These are phyloP conservation scores for Cystofilobasidium ferigula DNA, from an alignment of 768 basidiomycete species.

Conservation along the genomic window DNA sequence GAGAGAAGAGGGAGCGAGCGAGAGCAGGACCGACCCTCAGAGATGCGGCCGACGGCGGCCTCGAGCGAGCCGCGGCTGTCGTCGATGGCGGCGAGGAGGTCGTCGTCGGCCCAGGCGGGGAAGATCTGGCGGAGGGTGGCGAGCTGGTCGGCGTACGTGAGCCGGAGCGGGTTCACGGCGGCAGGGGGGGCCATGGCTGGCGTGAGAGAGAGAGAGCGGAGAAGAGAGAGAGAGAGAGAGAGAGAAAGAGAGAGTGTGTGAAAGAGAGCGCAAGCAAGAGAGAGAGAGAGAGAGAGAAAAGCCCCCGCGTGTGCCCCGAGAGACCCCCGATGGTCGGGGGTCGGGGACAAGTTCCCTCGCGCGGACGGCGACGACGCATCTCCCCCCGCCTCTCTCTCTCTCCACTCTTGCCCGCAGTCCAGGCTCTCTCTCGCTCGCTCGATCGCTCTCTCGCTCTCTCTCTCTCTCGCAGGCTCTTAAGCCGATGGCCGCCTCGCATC, in stretches of 20 bases:
- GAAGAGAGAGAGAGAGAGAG: not conserved
- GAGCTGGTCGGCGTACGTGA: constrained; percentile 35
- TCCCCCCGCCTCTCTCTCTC: too few species aligned
- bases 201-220: not conserved
- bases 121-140: constrained; percentile 36
- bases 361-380: too few species aligned
- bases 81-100: constrained; percentile 35
- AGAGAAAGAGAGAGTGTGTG: not conserved
- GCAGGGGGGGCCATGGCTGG: constrained; percentile 5
- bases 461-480: not conserved
- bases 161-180: constrained; percentile 4
- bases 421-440: too few species aligned
- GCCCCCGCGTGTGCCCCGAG: too few species aligned
- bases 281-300: too few species aligned
- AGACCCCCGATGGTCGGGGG: too few species aligned
- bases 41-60: constrained; percentile 37
- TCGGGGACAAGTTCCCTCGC: too few species aligned
- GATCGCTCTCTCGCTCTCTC: too few species aligned
- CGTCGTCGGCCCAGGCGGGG: constrained; percentile 38
- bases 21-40: constrained; percentile 34
- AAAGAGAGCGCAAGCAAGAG: not conserved
- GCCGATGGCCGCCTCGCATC: not conserved
- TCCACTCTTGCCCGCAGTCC: too few species aligned
- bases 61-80: constrained; percentile 38
- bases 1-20: not conserved